phyloP scores from a whole-genome alignment of 2,329 filamentous ascomycete species.

The Coniochaeta ligniaria region DNA sequence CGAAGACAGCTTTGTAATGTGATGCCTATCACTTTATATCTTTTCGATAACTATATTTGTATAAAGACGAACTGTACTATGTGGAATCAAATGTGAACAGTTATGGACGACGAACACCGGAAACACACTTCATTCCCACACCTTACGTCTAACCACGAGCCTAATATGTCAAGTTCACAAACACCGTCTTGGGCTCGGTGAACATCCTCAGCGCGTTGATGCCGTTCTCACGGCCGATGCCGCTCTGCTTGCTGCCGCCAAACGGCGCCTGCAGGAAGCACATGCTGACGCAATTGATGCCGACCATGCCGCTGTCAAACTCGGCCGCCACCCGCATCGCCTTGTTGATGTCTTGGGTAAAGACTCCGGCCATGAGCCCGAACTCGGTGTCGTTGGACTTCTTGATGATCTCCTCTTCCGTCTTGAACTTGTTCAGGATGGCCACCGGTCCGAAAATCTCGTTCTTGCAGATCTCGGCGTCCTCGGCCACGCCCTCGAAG shows the following conservation, averaged over 20 bases:
- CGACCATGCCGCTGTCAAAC: constrained; percentile 64
- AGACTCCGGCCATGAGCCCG: constrained; percentile 39
- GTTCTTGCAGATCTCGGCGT: constrained; percentile 39
- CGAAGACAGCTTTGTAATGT: too few species aligned
- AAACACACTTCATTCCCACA: background rate
- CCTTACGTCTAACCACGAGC: background rate
- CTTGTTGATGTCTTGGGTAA: constrained; percentile 56
- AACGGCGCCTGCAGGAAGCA: constrained; percentile 35
- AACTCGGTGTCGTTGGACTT: constrained; percentile 47
- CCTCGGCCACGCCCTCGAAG: constrained; percentile 32
- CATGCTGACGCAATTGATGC: constrained; percentile 48
- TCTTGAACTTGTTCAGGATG: constrained; percentile 46
- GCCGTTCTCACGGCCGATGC: constrained; percentile 40
- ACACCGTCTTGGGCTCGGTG: constrained; percentile 42
- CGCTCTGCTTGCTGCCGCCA: constrained; percentile 42
- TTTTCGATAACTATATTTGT: too few species aligned
- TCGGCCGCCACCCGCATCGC: constrained; percentile 46
- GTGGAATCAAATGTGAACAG: too few species aligned
- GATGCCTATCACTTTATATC: too few species aligned
- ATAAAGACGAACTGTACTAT: too few species aligned
- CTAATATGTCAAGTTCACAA: constrained; percentile 27
- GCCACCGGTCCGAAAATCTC: constrained; percentile 54
- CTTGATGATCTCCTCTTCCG: constrained; percentile 46
- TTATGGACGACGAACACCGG: too few species aligned
- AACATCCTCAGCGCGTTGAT: constrained; percentile 37